A percentile compares a stretch with the other conserved stretches of the same genome.
phyloP scores from a whole-genome alignment of 441 rosid genomes.

The Mallotus repandus region DNA sequence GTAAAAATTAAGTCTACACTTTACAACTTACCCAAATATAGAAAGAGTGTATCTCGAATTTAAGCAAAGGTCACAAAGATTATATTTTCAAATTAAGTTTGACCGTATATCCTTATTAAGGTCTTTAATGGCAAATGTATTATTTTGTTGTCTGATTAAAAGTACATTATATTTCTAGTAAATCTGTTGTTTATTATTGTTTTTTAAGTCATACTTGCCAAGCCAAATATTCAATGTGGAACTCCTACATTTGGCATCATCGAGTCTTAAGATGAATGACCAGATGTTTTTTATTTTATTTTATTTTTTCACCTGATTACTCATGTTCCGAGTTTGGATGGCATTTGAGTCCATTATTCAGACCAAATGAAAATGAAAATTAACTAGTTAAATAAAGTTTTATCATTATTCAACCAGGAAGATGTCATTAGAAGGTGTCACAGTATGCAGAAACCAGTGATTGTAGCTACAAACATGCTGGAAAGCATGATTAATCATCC shows the following conservation, averaged over 20 bases:
- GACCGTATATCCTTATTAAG: too few relatives aligned
- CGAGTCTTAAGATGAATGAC: too few relatives aligned
- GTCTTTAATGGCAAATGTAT: too few relatives aligned
- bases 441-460: slow-evolving; percentile 84
- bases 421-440: slow-evolving; percentile 89
- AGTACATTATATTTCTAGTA: too few relatives aligned
- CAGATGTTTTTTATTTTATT: too few relatives aligned
- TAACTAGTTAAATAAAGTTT: not conserved
- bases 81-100: too few relatives aligned
- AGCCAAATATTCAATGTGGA: too few relatives aligned
- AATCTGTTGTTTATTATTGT: too few relatives aligned
- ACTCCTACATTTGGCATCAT: not conserved
- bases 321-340: not conserved
- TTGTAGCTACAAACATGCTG: slow-evolving; percentile 96
- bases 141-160: too few relatives aligned
- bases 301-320: not conserved
- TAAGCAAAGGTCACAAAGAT: not conserved
- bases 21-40: not conserved
- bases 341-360: not conserved
- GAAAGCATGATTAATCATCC: slow-evolving; percentile 99
- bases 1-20: not conserved
- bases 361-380: not conserved
- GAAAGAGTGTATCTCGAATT: not conserved
- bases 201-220: too few relatives aligned
- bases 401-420: slow-evolving; percentile 49